Conservation (phyloP, 2,329 filamentous ascomycete species). For the Eurotiales sp. region DNA sequence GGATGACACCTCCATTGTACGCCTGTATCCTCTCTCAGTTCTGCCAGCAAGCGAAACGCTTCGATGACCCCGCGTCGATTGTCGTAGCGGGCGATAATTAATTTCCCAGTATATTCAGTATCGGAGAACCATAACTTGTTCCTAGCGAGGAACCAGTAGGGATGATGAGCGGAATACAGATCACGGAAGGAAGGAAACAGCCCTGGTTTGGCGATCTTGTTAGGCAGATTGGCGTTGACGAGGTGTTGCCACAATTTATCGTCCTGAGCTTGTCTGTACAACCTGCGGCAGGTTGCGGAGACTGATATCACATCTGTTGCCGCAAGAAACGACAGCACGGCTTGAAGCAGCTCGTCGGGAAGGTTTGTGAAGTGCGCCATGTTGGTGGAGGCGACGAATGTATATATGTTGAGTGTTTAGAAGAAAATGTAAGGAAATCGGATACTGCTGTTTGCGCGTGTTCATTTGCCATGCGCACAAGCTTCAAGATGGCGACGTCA, state of each 20-base stretch:
- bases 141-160: conserved; percentile 77
- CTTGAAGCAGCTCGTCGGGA: conserved; percentile 70
- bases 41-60: conserved; percentile 70
- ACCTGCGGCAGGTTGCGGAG: conserved; percentile 57
- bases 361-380: conserved; percentile 41
- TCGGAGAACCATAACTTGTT: conserved; percentile 86
- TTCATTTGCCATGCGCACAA: too few species aligned
- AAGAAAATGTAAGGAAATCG: neutral
- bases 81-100: conserved; percentile 76
- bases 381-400: neutral
- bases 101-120: conserved; percentile 65
- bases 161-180: conserved; percentile 70
- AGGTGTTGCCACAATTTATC: conserved; percentile 70
- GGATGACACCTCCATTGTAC: conserved; percentile 9
- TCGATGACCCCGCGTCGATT: conserved; percentile 70
- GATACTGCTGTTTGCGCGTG: too few species aligned
- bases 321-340: conserved; percentile 65
- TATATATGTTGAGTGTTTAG: neutral
- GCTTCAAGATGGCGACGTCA: neutral
- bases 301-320: conserved; percentile 60
- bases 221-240: conserved; percentile 65
- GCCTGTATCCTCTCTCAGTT: conserved; percentile 46
- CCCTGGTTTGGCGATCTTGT: conserved; percentile 51
- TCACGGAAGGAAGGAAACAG: conserved; percentile 64
- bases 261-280: conserved; percentile 58